Evolutionary conservation across 352 stramenopile species (phyloP), one percentile per base, ranked within the genome.

Genomic region (Phytophthora sojae): DNA sequence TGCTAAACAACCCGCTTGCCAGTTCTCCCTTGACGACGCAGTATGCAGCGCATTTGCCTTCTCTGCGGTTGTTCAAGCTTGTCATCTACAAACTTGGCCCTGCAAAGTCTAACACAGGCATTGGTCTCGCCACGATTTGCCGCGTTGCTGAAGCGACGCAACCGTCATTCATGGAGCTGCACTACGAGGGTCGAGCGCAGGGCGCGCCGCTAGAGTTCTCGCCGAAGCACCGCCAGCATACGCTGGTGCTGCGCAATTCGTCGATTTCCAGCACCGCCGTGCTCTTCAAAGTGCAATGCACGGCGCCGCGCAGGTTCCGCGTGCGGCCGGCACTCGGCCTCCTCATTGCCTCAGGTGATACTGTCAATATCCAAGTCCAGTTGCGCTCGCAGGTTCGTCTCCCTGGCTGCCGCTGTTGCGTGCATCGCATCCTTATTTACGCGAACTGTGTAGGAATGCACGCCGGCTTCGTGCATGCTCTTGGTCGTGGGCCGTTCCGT

Each of bases 221-320:
- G 4, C 14, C 50, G 6, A 32, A 52, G 32, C 44, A 30, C 9
- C 52, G 49, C 15, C 50, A 71, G 19, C 56, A 51, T 9, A 45
- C 45, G 12, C 50, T 63, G 26, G 15, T 62, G 26, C 52, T 66
- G 35, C 42, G 19, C 2, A 67, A 70, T 44, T 7, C 17, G 26
- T 59, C 60, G 14, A 26, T 54, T 50, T 26, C 21, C 37, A 61
- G 23, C 15, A 29, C n/a, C 8, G 6, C 44, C 15, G 64, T 65
- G 23, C 60, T 87, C 15, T 81, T 85, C 64, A 87, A 87, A 65
- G 69, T 89, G 26, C 81, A 85, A 47, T 73, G 74, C 66, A 85
- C 79, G 21, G 71, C 64, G 5, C 73, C 77, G 45, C 71, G 59
- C 17, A 76, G 71, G 26, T 75, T 88, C 12, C 76, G 81, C 21